Evolutionary conservation across 495 filamentous ascomycete species (phyloP).

Genomic region (Penicillium antarcticum): DNA sequence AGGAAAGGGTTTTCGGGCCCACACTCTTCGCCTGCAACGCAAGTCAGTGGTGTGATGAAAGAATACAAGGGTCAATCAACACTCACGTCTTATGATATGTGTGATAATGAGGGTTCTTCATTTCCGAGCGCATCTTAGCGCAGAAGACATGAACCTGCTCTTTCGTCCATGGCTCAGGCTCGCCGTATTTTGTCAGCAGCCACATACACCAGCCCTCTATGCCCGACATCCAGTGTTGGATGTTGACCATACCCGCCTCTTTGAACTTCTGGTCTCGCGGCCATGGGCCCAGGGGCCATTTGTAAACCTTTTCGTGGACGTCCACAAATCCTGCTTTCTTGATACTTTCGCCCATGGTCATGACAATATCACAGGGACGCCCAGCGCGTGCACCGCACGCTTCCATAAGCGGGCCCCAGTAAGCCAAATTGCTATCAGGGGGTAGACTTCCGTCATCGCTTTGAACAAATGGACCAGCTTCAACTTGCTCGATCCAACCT

Average conservation of each 20-base stretch:
- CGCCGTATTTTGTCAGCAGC: slow-evolving; percentile 23
- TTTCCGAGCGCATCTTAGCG: slow-evolving; percentile 15
- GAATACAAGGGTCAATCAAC: not conserved
- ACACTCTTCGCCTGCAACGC: slow-evolving; percentile 14
- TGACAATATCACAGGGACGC: slow-evolving; percentile 12
- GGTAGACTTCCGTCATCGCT: slow-evolving; percentile 43
- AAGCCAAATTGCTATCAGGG: slow-evolving; percentile 23
- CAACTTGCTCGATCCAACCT: slow-evolving; percentile 55
- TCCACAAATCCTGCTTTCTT: slow-evolving; percentile 35
- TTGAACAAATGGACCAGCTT: slow-evolving; percentile 35
- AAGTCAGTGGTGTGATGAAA: not conserved
- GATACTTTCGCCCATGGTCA: slow-evolving; percentile 19
- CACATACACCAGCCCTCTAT: slow-evolving; percentile 26
- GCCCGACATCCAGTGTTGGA: slow-evolving; percentile 50
- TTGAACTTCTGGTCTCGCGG: slow-evolving; percentile 61
- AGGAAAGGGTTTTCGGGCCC: slow-evolving; percentile 17
- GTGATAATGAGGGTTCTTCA: slow-evolving; percentile 19
- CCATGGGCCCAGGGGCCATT: slow-evolving; percentile 68
- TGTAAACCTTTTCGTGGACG: slow-evolving; percentile 44
- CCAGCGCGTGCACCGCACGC: slow-evolving; percentile 14
- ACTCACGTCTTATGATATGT: slow-evolving; percentile 15
- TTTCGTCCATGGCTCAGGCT: slow-evolving; percentile 20
- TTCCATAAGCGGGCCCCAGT: slow-evolving; percentile 18
- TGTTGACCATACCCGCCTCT: slow-evolving; percentile 60
- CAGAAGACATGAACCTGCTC: slow-evolving; percentile 24